These are phyloP conservation scores for Linderina pennispora DNA, from an alignment of 192 early-diverging fungal genomes.

Conservation along the genomic window DNA sequence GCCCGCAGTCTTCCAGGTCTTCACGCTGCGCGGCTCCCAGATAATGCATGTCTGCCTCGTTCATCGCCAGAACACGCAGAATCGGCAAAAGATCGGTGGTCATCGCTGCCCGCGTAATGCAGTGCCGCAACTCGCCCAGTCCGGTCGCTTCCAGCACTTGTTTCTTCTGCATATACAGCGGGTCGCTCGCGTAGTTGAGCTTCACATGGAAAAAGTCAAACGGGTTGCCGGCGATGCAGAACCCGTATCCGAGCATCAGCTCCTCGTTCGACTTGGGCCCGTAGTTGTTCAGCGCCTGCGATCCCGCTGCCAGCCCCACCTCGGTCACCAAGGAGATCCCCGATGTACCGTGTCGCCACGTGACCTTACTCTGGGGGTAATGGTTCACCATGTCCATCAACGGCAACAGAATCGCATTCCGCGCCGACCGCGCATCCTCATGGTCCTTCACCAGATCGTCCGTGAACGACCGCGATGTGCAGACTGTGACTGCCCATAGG, in stretches of 20 bases:
- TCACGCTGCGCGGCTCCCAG: background rate
- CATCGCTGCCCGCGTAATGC: conserved; percentile 39
- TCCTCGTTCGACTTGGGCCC: conserved; percentile 73
- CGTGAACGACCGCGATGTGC: conserved; percentile 56
- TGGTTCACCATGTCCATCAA: conserved; percentile 64
- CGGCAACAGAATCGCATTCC: conserved; percentile 50
- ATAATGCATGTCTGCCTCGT: conserved; percentile 37
- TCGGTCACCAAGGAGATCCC: conserved; percentile 45
- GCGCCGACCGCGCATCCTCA: conserved; percentile 11
- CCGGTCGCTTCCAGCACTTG: conserved; percentile 39
- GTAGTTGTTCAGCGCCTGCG: conserved; percentile 62
- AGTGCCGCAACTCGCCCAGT: conserved; percentile 37
- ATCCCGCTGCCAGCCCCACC: conserved; percentile 19
- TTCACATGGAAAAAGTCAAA: conserved; percentile 53
- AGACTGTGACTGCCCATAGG: conserved; percentile 52
- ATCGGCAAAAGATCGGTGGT: conserved; percentile 46
- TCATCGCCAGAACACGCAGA: conserved; percentile 68
- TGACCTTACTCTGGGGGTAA: conserved; percentile 46
- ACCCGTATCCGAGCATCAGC: conserved; percentile 63
- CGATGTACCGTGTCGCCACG: conserved; percentile 44
- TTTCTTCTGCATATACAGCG: conserved; percentile 30
- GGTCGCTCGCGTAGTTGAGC: conserved; percentile 56
- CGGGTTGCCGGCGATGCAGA: conserved; percentile 54
- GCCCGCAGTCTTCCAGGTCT: conserved; percentile 33
- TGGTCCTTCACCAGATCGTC: conserved; percentile 47